Evolutionary conservation across 225 moss, liverwort and hornwort genomes (phyloP).

Genomic region (Polytrichum formosum): DNA sequence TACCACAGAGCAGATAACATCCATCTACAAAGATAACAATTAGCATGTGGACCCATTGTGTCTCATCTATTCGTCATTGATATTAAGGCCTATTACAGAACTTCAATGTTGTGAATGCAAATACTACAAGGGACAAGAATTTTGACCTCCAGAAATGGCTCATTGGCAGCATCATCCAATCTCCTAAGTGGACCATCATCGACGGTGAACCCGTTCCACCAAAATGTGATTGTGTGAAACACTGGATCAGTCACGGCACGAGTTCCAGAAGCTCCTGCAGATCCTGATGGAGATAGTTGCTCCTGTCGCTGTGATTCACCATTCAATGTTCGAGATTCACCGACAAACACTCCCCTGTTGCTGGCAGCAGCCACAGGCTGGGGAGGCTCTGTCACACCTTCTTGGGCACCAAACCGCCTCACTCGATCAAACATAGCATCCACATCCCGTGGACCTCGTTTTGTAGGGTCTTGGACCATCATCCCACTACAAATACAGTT

Average conservation of each 20-base stretch:
- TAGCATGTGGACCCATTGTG: no score
- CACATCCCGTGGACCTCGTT: slow-evolving; percentile 65
- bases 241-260: slow-evolving; percentile 49
- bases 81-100: no score
- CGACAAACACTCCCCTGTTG: slow-evolving; percentile 48
- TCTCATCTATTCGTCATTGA: no score
- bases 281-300: slow-evolving; percentile 26
- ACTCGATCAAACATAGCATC: slow-evolving; percentile 84
- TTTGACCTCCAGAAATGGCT: slow-evolving; percentile 66
- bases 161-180: slow-evolving; percentile 77
- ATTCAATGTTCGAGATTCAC: slow-evolving; percentile 65
- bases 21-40: no score
- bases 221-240: slow-evolving; percentile 83
- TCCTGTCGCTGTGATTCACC: slow-evolving; percentile 49
- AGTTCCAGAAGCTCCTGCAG: slow-evolving; percentile 31
- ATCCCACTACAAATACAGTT: slow-evolving; percentile 50
- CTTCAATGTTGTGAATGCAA: no score
- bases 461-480: slow-evolving; percentile 91
- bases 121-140: neutral
- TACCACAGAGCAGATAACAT: no score
- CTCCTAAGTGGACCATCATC: slow-evolving; percentile 73
- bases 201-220: slow-evolving; percentile 90
- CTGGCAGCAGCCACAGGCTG: slow-evolving; percentile 33
- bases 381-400: slow-evolving; percentile 63
- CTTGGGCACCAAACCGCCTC: slow-evolving; percentile 72